Evolutionary conservation across 176 grass and related monocot genomes (phyloP).

Genomic region (Ensete ventricosum): DNA sequence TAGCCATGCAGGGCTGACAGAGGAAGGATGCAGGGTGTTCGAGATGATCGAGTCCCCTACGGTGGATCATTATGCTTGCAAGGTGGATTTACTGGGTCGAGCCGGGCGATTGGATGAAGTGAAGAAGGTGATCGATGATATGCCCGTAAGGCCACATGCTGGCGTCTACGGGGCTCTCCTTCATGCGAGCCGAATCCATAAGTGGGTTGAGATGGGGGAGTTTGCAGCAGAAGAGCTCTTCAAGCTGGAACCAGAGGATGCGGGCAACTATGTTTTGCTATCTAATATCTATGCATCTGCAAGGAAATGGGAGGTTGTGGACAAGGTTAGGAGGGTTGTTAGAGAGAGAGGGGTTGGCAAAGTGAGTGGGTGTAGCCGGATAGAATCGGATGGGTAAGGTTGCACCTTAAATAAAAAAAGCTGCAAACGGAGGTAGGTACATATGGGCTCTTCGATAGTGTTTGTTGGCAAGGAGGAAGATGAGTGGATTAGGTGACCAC

Average conservation of each 20-base stretch:
- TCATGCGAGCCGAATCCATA: conserved; percentile 4
- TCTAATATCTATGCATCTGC: conserved; percentile 19
- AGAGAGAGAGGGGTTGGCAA: background rate
- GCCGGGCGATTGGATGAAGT: conserved; percentile 6
- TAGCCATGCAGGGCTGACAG: conserved; percentile 13
- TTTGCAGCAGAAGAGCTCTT: conserved; percentile 18
- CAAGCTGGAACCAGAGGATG: conserved; percentile 14
- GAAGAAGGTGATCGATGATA: conserved; percentile 2
- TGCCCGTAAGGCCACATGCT: conserved; percentile 20
- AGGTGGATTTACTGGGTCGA: conserved; percentile 20
- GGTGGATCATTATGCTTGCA: conserved; percentile 20
- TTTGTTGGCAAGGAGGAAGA: conserved; percentile 1
- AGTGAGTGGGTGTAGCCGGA: conserved; percentile 17
- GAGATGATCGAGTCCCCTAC: conserved; percentile 1
- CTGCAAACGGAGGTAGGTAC: background rate
- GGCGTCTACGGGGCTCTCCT: conserved; percentile 19
- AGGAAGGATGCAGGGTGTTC: conserved; percentile 15
- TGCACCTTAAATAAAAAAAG: background rate
- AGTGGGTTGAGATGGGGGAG: conserved; percentile 1
- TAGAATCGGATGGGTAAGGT: background rate
- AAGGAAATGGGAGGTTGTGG: conserved; percentile 12
- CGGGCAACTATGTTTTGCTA: conserved; percentile 22
- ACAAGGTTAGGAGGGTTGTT: conserved; percentile 3
- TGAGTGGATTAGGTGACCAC: background rate
- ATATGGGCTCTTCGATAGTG: background rate